phyloP scores from a whole-genome alignment of 345 rosid species.

The Lepidium didymum region DNA sequence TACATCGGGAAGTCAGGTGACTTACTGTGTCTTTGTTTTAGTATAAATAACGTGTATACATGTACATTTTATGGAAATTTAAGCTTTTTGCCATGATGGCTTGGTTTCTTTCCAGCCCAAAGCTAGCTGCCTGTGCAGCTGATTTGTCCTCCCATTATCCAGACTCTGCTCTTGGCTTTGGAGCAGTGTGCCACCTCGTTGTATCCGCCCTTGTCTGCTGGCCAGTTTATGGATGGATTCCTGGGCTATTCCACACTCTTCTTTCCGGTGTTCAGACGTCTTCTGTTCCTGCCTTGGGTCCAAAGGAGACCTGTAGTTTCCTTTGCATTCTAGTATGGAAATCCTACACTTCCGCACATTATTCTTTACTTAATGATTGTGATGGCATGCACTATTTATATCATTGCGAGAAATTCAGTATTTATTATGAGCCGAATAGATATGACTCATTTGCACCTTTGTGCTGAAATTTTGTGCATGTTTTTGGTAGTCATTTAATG shows the following conservation, averaged over 20 bases:
- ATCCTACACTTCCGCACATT: slow-evolving; percentile 10
- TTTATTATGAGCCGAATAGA: slow-evolving; percentile 4
- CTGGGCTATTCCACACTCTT: slow-evolving; percentile 86
- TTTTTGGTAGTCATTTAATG: neutral
- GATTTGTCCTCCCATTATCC: slow-evolving; percentile 86
- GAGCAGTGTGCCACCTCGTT: slow-evolving; percentile 87
- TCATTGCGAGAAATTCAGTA: neutral
- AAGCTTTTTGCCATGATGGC: slow-evolving; percentile 15
- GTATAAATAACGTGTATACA: neutral
- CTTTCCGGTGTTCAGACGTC: slow-evolving; percentile 66
- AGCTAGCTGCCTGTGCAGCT: slow-evolving; percentile 92
- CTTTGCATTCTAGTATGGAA: slow-evolving; percentile 81
- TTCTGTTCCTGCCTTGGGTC: slow-evolving; percentile 74
- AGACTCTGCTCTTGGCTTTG: slow-evolving; percentile 85
- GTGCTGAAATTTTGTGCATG: slow-evolving; percentile 2
- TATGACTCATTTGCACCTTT: neutral
- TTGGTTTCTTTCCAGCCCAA: slow-evolving; percentile 65
- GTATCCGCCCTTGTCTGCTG: slow-evolving; percentile 92
- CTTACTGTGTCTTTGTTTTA: slow-evolving; percentile 4
- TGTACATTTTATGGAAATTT: neutral
- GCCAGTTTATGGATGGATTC: slow-evolving; percentile 95
- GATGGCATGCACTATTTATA: neutral
- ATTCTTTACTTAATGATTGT: slow-evolving; percentile 8
- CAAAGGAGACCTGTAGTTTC: slow-evolving; percentile 94
- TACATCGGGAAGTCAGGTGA: slow-evolving; percentile 95